A percentile compares a stretch with the other conserved stretches of the same genome.
Evolutionary conservation across 495 filamentous ascomycete genomes (phyloP).

Genomic region (Achaetomiella virescens): DNA sequence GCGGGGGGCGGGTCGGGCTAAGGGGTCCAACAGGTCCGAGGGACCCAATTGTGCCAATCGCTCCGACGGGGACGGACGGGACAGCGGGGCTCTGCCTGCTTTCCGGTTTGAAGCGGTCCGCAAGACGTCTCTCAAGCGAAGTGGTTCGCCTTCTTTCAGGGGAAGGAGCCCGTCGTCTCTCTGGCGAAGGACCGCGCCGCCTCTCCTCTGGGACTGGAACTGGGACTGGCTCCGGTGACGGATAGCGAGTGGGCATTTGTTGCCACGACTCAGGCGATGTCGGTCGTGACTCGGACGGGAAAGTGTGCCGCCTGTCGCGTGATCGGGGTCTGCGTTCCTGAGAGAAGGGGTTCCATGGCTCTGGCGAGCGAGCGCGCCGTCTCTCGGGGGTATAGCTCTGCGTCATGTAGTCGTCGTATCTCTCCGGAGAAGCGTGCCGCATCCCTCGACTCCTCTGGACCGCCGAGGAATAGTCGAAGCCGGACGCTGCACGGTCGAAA

Average conservation of each 20-base stretch:
- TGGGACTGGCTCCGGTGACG: conserved; percentile 8
- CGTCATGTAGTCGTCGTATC: conserved; percentile 13
- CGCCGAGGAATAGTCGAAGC: conserved; percentile 33
- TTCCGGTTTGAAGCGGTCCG: conserved; percentile 40
- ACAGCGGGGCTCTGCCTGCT: conserved; percentile 19
- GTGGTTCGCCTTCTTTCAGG: conserved; percentile 24
- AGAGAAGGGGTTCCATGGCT: conserved; percentile 6
- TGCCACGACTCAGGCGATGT: conserved; percentile 18
- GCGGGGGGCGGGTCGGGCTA: conserved; percentile 16
- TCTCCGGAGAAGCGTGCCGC: conserved; percentile 25
- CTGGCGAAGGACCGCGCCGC: conserved; percentile 8
- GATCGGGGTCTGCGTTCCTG: conserved; percentile 10
- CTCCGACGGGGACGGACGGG: conserved; percentile 10
- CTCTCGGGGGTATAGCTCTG: conserved; percentile 9
- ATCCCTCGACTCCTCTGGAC: conserved; percentile 28
- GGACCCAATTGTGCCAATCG: conserved; percentile 16
- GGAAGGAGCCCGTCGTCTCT: conserved; percentile 15
- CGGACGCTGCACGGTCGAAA: conserved; percentile 31
- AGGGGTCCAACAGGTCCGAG: conserved; percentile 13
- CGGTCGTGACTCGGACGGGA: conserved; percentile 19
- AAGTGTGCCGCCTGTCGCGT: conserved; percentile 19
- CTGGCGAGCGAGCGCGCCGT: conserved; percentile 9
- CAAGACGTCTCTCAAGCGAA: conserved; percentile 40
- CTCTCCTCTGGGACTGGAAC: conserved; percentile 9
- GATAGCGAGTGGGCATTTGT: conserved; percentile 12